Conservation (phyloP, 1,139 yeast genomes). For the Geotrichum cucujoidarum region DNA sequence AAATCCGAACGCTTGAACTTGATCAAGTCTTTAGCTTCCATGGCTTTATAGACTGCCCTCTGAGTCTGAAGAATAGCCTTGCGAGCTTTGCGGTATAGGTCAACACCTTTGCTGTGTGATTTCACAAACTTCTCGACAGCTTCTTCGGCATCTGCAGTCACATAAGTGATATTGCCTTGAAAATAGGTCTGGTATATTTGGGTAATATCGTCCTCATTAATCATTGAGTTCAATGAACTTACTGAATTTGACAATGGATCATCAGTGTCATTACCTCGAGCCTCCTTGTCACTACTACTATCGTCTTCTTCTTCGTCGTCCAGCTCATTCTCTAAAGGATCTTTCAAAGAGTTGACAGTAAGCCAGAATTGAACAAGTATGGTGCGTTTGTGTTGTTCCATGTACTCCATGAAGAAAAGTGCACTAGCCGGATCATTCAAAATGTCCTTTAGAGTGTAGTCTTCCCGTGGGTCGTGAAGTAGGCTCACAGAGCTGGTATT, state of each 20-base stretch:
- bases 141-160: conserved; percentile 23
- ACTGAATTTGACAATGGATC: background rate
- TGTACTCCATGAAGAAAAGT: conserved; percentile 52
- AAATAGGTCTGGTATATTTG: conserved; percentile 47
- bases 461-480: conserved; percentile 30
- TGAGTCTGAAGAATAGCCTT: conserved; percentile 55
- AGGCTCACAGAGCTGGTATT: conserved; percentile 14
- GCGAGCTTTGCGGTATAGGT: conserved; percentile 43
- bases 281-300: conserved; percentile 1
- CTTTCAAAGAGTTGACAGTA: conserved; percentile 60
- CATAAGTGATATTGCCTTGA: conserved; percentile 25
- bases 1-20: conserved; percentile 51
- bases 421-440: conserved; percentile 46
- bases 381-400: conserved; percentile 46
- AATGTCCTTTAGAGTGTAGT: conserved; percentile 41
- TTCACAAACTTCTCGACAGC: conserved; percentile 30
- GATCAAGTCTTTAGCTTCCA: conserved; percentile 50
- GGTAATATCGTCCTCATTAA: conserved; percentile 31
- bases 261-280: background rate
- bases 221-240: conserved; percentile 3
- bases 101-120: conserved; percentile 15
- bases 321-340: conserved; percentile 58
- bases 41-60: conserved; percentile 44
- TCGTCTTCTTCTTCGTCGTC: conserved; percentile 13
- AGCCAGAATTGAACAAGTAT: conserved; percentile 58